A percentile compares a stretch with the other conserved stretches of the same genome.
Evolutionary conservation across 176 grass and related monocot genomes (phyloP).

Genomic region (Juncus inflexus): DNA sequence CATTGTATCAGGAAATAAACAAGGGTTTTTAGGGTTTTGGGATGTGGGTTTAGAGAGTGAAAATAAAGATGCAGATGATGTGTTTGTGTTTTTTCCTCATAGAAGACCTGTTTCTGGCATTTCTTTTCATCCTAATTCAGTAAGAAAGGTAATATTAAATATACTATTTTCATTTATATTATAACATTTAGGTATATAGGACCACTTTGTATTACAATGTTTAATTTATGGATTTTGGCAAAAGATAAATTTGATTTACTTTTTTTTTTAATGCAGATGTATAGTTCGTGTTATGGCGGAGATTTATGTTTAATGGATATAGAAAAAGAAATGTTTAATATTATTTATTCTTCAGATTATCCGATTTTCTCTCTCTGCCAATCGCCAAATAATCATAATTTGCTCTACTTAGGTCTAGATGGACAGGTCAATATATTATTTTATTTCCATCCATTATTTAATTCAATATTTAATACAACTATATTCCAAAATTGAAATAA

Average conservation of each 20-base stretch:
- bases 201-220: neutral
- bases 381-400: slow-evolving; percentile 37
- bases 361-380: slow-evolving; percentile 55
- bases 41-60: slow-evolving; percentile 42
- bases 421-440: slow-evolving; percentile 15
- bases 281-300: slow-evolving; percentile 63
- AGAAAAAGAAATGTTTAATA: slow-evolving; percentile 56
- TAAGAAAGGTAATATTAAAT: slow-evolving; percentile 47
- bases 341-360: slow-evolving; percentile 41
- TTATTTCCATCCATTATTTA: neutral
- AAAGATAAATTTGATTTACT: too few relatives aligned
- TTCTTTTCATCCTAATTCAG: slow-evolving; percentile 29
- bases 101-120: too few relatives aligned
- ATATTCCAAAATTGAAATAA: neutral
- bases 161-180: neutral
- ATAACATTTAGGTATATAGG: neutral
- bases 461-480: too few relatives aligned
- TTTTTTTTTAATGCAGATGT: slow-evolving; percentile 51
- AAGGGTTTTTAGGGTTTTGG: slow-evolving; percentile 79
- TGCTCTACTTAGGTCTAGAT: slow-evolving; percentile 50
- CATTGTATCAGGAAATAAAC: slow-evolving; percentile 43
- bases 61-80: slow-evolving; percentile 23
- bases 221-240: neutral
- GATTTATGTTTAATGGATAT: slow-evolving; percentile 78
- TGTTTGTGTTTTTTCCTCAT: slow-evolving; percentile 57